These are phyloP conservation scores for Diphasiastrum complanatum DNA, from an alignment of 83 land plant genomes.

Conservation along the genomic window DNA sequence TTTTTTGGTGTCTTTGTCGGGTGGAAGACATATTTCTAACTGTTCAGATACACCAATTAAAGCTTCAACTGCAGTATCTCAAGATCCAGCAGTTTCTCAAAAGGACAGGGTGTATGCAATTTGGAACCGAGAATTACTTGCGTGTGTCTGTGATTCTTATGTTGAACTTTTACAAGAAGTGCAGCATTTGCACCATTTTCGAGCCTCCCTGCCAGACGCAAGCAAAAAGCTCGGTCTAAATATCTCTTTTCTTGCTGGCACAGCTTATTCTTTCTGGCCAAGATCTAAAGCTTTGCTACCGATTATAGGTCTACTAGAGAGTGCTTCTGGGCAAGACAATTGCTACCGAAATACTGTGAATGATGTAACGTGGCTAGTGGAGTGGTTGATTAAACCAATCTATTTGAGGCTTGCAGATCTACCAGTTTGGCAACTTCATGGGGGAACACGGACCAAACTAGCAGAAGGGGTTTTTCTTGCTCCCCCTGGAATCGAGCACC, in stretches of 20 bases:
- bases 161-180: slow-evolving; percentile 64
- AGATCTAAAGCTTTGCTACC: slow-evolving; percentile 29
- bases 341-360: slow-evolving; percentile 22
- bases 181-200: slow-evolving; percentile 43
- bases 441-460: slow-evolving; percentile 70
- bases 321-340: neutral
- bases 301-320: slow-evolving; percentile 10
- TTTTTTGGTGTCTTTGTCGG: slow-evolving; percentile 63
- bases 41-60: slow-evolving; percentile 4
- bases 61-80: slow-evolving; percentile 15
- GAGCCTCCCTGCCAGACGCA: slow-evolving; percentile 38
- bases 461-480: slow-evolving; percentile 91
- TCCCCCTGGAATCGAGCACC: slow-evolving; percentile 47
- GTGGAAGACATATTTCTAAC: slow-evolving; percentile 56
- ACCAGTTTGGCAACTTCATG: slow-evolving; percentile 92
- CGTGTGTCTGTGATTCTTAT: slow-evolving; percentile 83
- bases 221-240: slow-evolving; percentile 33
- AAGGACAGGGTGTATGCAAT: slow-evolving; percentile 51
- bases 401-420: slow-evolving; percentile 68
- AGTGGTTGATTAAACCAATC: slow-evolving; percentile 75
- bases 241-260: slow-evolving; percentile 41
- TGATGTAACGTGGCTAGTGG: slow-evolving; percentile 59
- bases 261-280: slow-evolving; percentile 80
- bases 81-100: slow-evolving; percentile 15
- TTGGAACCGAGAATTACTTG: slow-evolving; percentile 90